Evolutionary conservation across 208 protist species (phyloP).

Genomic region (Trypanosoma brucei): DNA sequence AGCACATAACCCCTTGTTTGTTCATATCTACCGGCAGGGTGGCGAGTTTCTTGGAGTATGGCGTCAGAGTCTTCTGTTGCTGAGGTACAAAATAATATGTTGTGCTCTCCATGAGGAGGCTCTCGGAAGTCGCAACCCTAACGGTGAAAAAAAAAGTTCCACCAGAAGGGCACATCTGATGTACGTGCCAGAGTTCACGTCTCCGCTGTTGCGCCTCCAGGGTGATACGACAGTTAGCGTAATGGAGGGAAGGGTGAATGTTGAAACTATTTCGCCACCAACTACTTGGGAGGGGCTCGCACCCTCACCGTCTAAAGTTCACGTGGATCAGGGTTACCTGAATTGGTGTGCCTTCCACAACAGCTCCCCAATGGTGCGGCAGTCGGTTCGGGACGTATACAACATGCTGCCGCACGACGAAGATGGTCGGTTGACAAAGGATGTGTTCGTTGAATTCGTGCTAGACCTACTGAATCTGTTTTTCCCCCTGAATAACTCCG

Average conservation of each 20-base stretch:
- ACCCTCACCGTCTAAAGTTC: slow-evolving; percentile 31
- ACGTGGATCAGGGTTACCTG: slow-evolving; percentile 28
- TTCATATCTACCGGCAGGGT: slow-evolving; percentile 18
- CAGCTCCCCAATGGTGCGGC: slow-evolving; percentile 31
- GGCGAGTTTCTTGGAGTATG: slow-evolving; percentile 54
- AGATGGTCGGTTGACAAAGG: slow-evolving; percentile 53
- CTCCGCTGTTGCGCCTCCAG: slow-evolving; percentile 61
- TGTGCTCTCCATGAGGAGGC: slow-evolving; percentile 66
- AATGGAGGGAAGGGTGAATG: slow-evolving; percentile 9
- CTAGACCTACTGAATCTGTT: slow-evolving; percentile 76
- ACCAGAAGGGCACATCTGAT: not conserved
- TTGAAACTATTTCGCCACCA: slow-evolving; percentile 30
- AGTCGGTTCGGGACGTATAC: slow-evolving; percentile 71
- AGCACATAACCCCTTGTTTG: slow-evolving; percentile 4
- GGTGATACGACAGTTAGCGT: slow-evolving; percentile 9
- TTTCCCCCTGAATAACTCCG: slow-evolving; percentile 55
- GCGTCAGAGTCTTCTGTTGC: slow-evolving; percentile 67
- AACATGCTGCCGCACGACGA: slow-evolving; percentile 48
- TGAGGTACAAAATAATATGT: slow-evolving; percentile 81
- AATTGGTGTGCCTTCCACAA: slow-evolving; percentile 51
- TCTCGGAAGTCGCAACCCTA: slow-evolving; percentile 15
- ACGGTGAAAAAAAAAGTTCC: not conserved
- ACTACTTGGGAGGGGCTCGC: slow-evolving; percentile 64
- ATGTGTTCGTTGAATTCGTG: slow-evolving; percentile 67
- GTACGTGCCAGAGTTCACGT: slow-evolving; percentile 42